These are phyloP conservation scores for Lunasporangiospora selenospora DNA, from an alignment of 192 early-diverging fungal genomes.

Conservation along the genomic window DNA sequence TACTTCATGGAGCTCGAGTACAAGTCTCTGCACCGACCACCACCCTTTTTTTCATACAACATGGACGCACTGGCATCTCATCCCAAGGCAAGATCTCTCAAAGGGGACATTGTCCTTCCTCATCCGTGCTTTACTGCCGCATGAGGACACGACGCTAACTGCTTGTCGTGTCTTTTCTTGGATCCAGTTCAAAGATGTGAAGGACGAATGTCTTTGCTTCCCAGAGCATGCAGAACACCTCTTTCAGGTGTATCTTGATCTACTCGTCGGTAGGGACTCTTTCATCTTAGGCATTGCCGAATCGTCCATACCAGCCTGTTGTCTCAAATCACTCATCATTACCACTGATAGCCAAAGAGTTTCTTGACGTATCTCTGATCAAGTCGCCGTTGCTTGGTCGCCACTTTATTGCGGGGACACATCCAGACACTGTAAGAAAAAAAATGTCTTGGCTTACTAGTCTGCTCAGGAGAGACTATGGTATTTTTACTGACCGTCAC, in stretches of 20 bases:
- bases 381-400: constrained; percentile 11
- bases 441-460: no score
- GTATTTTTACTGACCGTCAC: constrained; percentile 30
- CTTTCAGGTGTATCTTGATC: constrained; percentile 38
- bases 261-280: constrained; percentile 8
- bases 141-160: not conserved
- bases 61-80: not conserved
- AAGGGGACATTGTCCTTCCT: not conserved
- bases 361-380: constrained; percentile 22
- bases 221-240: constrained; percentile 39
- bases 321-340: not conserved
- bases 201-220: constrained; percentile 13
- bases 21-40: not conserved
- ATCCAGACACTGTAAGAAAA: constrained; percentile 31
- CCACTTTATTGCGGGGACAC: constrained; percentile 23
- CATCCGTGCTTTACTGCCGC: not conserved
- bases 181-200: constrained; percentile 20
- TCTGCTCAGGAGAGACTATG: not conserved
- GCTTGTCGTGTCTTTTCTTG: not conserved
- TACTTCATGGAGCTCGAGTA: no score
- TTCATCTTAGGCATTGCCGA: not conserved
- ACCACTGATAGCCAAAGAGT: constrained; percentile 22
- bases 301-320: not conserved
- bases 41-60: not conserved
- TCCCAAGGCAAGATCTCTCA: not conserved